A percentile compares a stretch with the other conserved stretches of the same genome.
Evolutionary conservation across 169 alveolate genomes (phyloP).

Genomic region (Theileria parva): DNA sequence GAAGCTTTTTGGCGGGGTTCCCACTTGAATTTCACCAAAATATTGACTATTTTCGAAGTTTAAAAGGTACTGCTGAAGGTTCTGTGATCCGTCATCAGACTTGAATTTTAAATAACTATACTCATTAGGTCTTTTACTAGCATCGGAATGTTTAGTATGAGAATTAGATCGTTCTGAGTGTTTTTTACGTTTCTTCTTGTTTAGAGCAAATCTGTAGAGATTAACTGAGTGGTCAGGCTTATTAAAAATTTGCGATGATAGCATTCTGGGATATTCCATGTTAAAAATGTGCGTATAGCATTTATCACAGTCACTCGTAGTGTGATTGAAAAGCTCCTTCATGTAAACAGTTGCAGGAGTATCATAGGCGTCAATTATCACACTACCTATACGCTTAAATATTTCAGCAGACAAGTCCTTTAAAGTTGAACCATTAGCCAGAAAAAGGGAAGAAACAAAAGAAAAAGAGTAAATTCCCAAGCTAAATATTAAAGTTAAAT

Average conservation of each 20-base stretch:
- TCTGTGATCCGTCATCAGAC: conserved; percentile 8
- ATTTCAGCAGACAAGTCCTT: conserved; percentile 5
- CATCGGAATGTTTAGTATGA: not conserved
- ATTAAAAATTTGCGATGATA: conserved; percentile 54
- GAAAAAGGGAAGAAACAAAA: not conserved
- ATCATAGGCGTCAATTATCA: conserved; percentile 2
- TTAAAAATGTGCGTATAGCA: conserved; percentile 8
- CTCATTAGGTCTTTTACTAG: not conserved
- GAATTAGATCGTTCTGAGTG: too few species aligned
- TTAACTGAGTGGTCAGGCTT: conserved; percentile 37
- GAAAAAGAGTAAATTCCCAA: not conserved
- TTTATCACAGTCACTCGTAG: not conserved
- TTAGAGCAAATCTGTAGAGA: conserved; percentile 36
- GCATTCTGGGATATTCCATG: conserved; percentile 60
- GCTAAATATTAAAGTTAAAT: not conserved
- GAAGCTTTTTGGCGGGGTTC: conserved; percentile 84
- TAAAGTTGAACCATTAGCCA: not conserved
- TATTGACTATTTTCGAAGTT: conserved; percentile 89
- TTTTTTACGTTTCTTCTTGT: not conserved
- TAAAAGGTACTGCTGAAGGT: conserved; percentile 70
- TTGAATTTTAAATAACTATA: not conserved
- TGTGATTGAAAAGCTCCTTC: conserved; percentile 8
- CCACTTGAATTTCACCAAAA: conserved; percentile 85
- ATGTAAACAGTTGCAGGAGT: conserved; percentile 6
- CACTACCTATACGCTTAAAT: not conserved